Conservation (phyloP, 176 grass and related monocot species). For the Calamus simplicifolius region DNA sequence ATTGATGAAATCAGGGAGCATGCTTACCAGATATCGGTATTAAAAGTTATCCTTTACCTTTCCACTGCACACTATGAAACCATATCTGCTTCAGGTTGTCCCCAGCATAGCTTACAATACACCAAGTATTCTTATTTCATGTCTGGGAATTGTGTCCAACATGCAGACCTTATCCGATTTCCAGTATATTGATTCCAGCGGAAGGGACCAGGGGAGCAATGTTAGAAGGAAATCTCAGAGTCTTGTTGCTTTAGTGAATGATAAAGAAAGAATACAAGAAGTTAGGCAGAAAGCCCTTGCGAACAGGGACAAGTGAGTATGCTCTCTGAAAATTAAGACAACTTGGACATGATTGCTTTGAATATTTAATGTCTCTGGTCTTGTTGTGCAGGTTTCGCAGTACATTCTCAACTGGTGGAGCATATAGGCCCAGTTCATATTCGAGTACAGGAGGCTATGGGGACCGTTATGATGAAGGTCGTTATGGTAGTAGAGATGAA, state of each 20-base stretch:
- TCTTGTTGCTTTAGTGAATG: constrained; percentile 88
- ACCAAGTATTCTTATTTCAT: background rate
- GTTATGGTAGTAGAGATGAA: constrained; percentile 52
- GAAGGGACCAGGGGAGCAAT: constrained; percentile 92
- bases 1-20: constrained; percentile 96
- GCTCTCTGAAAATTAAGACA: background rate
- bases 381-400: constrained; percentile 46
- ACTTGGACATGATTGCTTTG: background rate
- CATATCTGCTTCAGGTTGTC: background rate
- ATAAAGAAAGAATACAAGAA: constrained; percentile 97
- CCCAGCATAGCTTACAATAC: background rate
- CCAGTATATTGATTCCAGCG: constrained; percentile 93
- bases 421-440: constrained; percentile 38
- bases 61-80: background rate
- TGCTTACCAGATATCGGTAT: constrained; percentile 93
- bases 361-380: background rate
- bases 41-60: background rate
- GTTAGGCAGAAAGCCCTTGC: constrained; percentile 83
- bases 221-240: constrained; percentile 88
- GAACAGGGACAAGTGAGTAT: constrained; percentile 78
- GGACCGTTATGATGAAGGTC: constrained; percentile 63
- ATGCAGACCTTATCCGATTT: constrained; percentile 84
- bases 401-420: constrained; percentile 49
- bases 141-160: constrained; percentile 4
- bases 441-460: constrained; percentile 36